Conservation (phyloP, 108 stramenopile species). For the Schizochytrium sp. region DNA sequence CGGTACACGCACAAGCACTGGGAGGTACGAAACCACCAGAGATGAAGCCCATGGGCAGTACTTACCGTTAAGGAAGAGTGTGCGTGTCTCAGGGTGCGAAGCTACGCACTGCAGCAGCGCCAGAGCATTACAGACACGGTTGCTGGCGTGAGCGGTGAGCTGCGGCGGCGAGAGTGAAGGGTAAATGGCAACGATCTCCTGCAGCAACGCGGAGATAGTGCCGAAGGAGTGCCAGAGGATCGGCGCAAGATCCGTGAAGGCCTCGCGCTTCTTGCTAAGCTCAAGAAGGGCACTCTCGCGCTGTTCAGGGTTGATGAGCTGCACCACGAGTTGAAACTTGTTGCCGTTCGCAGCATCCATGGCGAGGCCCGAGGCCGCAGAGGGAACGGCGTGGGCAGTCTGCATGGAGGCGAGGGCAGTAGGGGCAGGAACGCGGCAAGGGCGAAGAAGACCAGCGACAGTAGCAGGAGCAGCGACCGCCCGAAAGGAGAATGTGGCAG, state of each 20-base stretch:
- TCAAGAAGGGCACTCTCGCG: slow-evolving; percentile 93
- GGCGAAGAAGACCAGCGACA: too few species aligned
- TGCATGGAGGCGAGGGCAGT: too few species aligned
- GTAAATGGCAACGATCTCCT: slow-evolving; percentile 98
- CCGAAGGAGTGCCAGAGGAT: slow-evolving; percentile 81
- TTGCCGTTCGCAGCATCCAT: slow-evolving; percentile 11
- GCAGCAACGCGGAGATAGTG: slow-evolving; percentile 83
- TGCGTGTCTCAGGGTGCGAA: slow-evolving; percentile 93
- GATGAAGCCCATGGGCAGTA: not conserved
- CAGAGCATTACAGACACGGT: slow-evolving; percentile 98
- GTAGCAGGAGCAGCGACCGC: too few species aligned
- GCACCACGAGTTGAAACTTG: slow-evolving; percentile 59
- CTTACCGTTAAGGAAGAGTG: slow-evolving; percentile 83
- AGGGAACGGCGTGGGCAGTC: too few species aligned
- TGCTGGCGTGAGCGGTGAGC: slow-evolving; percentile 92
- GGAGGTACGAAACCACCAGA: not conserved
- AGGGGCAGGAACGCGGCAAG: too few species aligned
- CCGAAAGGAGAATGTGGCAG: too few species aligned
- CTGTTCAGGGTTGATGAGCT: slow-evolving; percentile 71
- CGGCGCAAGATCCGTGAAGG: slow-evolving; percentile 94
- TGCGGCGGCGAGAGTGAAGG: slow-evolving; percentile 95
- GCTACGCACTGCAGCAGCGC: slow-evolving; percentile 98
- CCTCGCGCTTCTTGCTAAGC: slow-evolving; percentile 96
- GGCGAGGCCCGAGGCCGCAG: not conserved
- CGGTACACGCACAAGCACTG: not conserved